Conservation (phyloP, 805 yeast genomes). For the Nakazawaea ernobii region DNA sequence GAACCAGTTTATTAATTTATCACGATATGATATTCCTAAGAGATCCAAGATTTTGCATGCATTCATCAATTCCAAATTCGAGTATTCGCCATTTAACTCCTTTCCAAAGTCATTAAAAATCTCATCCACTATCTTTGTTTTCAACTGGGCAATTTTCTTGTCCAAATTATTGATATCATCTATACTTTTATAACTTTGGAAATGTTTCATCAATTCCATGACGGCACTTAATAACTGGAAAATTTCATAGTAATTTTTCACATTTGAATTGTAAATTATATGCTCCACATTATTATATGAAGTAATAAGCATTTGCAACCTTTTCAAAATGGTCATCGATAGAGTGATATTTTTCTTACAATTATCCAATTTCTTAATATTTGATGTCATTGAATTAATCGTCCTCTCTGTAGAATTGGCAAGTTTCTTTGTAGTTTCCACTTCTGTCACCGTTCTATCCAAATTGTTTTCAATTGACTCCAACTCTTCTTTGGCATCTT, state of each 20-base stretch:
- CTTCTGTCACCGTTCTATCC: constrained; percentile 33
- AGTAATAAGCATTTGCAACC: constrained; percentile 78
- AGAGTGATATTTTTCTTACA: constrained; percentile 79
- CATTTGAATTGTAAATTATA: constrained; percentile 30
- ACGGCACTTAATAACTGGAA: constrained; percentile 63
- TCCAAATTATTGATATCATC: constrained; percentile 69
- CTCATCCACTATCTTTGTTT: constrained; percentile 58
- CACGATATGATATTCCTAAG: constrained; percentile 50
- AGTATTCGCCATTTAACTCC: constrained; percentile 29
- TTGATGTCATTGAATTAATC: constrained; percentile 66
- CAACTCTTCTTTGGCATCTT: constrained; percentile 19
- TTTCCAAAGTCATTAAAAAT: constrained; percentile 69
- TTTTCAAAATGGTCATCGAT: constrained; percentile 79
- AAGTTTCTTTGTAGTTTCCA: constrained; percentile 39
- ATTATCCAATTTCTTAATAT: constrained; percentile 72
- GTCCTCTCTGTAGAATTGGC: constrained; percentile 53
- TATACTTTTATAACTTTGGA: constrained; percentile 76
- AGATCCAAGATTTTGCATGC: constrained; percentile 72
- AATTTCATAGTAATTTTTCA: constrained; percentile 44
- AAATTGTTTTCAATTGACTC: constrained; percentile 26
- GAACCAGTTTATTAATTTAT: constrained; percentile 68
- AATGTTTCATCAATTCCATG: constrained; percentile 63
- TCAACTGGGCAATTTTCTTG: constrained; percentile 51
- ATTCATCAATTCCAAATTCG: constrained; percentile 36
- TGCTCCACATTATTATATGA: constrained; percentile 60